Evolutionary conservation across 2,329 filamentous ascomycete genomes (phyloP), one percentile per base, ranked within the genome.

Genomic region (Didymella pomorum): DNA sequence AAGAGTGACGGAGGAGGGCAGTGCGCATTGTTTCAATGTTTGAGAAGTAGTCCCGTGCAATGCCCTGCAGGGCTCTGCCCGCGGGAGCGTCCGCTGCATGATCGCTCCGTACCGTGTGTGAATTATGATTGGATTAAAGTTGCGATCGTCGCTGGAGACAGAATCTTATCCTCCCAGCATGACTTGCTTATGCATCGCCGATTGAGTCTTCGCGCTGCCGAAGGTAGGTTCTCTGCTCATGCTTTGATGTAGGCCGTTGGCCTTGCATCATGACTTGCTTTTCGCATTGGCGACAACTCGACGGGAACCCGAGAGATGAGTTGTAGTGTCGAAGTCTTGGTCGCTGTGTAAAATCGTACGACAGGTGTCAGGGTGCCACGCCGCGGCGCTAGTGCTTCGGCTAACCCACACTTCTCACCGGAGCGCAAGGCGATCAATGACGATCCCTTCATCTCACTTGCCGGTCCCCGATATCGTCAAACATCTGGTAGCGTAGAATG

Each of bases 21-120:
- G 45, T 48, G 52, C 28, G 21, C 37, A 20, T 16, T 31, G 29
- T 56, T 25, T 50, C 41, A 49, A 26, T 11, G 41, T 39, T 46
- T 37, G 52, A 16, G 35, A 33, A 39, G 16, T 10, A 4, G 25
- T 50, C 21, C 16, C 31, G 39, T 56, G 31, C 54, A 51, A 41
- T 37, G 33, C 35, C n/a, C n/a, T 20, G 8, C 35, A 39, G 18
- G 47, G 26, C 20, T 31, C 10, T 43, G 16, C 41, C 39, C 35
- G 45, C 58, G 49, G 49, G 20, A 50, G 21, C 23, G 4, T 35
- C 31, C 39, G 46, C 12, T 21, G 31, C 39, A 50, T 50, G 29
- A 50, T 39, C 29, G 29, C 23, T 42, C 14, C 11, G 48, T 33
- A 16, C 20, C 14, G 14, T 10, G 8, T 25, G 20, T 42, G 39